Base-by-base conservation (phyloP, 768 basidiomycete genomes). In the Suillus sp. region DNA sequence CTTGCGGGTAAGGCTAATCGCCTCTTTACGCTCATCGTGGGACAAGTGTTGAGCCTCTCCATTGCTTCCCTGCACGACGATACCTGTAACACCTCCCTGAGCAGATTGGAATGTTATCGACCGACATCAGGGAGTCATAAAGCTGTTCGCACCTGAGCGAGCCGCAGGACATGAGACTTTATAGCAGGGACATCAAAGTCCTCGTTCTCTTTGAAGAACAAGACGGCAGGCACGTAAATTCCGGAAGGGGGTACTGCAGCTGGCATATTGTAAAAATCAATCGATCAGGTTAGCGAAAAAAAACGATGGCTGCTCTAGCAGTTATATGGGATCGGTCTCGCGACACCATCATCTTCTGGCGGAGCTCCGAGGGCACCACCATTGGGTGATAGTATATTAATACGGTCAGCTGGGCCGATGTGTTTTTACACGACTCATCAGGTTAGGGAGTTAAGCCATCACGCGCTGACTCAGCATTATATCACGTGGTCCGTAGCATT, bases 31-130 rank as follows among this genome's bases (percentile, higher is more conserved):
- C 71, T 92, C 91, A 0, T 87, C 85, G 63, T 87, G 87, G 3
- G 89, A 88, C 64, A 92, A 79, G 68, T 90, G 89, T 67, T 89
- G 89, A 7, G 91, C 91, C 72, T 91, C 89, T 51, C 90, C 90
- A 64, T 89, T 91, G 63, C 85, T 87, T 45, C 89, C 89, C 73
- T 91, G 88, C 0, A 89, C 86, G 18, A 91, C 78, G 62, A 90
- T 87, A 4, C 89, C 90, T 0, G 86, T 86, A 3, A 90, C 85
- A 20, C 88, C 89, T 60, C 89, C 88, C 89, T 91, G 58, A 50
- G 43, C 47, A 25, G 56, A 48, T 37, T 45, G 9, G 30, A 47
- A 4, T 37, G 16, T 72, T 38, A 59, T 63, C 34, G 35, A 63
- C 38, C 14, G 25, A 57, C n/a, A 20, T 20, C 56, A 27, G 25